A percentile compares a stretch with the other conserved stretches of the same genome.
Evolutionary conservation across 805 yeast species (phyloP).

Genomic region (Candida stauntonica): DNA sequence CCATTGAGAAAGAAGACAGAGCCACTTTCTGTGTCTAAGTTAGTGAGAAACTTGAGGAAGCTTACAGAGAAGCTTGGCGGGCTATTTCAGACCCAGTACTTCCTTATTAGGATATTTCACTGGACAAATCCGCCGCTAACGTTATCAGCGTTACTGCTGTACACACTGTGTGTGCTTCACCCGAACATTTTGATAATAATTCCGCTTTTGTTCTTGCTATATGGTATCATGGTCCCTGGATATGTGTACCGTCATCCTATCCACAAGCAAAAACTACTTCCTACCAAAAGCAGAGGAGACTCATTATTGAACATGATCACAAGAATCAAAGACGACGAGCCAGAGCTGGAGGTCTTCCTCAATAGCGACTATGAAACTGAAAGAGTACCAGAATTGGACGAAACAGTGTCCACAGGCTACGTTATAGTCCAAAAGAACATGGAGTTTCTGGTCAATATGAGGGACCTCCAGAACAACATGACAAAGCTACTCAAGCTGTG

Average conservation of each 20-base stretch:
- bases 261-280: conserved; percentile 39
- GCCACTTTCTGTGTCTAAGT: conserved; percentile 51
- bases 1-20: conserved; percentile 42
- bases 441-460: conserved; percentile 53
- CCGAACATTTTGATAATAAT: conserved; percentile 64
- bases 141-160: conserved; percentile 48
- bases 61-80: conserved; percentile 52
- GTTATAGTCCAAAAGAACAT: conserved; percentile 29
- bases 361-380: neutral
- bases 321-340: conserved; percentile 32
- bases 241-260: conserved; percentile 67
- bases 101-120: conserved; percentile 52
- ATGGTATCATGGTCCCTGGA: conserved; percentile 64
- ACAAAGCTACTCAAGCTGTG: conserved; percentile 46
- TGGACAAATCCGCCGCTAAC: conserved; percentile 80
- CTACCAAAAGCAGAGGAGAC: conserved; percentile 48
- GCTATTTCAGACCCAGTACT: conserved; percentile 58
- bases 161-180: conserved; percentile 64
- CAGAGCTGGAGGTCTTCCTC: conserved; percentile 17
- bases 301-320: conserved; percentile 42
- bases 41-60: conserved; percentile 54
- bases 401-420: conserved; percentile 16
- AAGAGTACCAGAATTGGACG: conserved; percentile 23
- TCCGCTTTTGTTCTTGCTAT: conserved; percentile 54
- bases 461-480: conserved; percentile 67